phyloP scores from a whole-genome alignment of 1,284 basidiomycete genomes.

The Ganoderma sinense region DNA sequence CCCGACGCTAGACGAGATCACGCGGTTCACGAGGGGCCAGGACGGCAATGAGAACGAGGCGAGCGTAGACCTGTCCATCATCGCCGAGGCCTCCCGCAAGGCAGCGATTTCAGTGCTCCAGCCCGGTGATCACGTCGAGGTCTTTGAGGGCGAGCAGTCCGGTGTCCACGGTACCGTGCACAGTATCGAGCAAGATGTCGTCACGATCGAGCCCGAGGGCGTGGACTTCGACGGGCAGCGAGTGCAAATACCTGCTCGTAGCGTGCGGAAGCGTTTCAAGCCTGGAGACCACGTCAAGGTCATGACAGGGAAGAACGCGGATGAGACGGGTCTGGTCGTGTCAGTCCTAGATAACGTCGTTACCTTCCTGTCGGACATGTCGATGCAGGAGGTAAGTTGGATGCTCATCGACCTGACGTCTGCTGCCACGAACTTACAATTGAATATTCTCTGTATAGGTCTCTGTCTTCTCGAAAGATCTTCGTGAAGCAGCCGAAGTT shows the following conservation, averaged over 20 bases:
- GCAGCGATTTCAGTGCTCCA: slow-evolving; percentile 91
- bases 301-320: slow-evolving; percentile 92
- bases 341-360: slow-evolving; percentile 92
- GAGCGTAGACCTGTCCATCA: slow-evolving; percentile 80
- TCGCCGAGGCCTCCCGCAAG: slow-evolving; percentile 89
- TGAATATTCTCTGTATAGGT: slow-evolving; percentile 57
- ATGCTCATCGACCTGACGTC: neutral
- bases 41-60: slow-evolving; percentile 70
- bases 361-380: slow-evolving; percentile 97
- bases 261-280: slow-evolving; percentile 95
- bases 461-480: slow-evolving; percentile 96
- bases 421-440: neutral
- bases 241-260: slow-evolving; percentile 88
- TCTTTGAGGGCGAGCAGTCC: slow-evolving; percentile 96
- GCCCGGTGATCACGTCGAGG: slow-evolving; percentile 97
- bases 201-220: slow-evolving; percentile 84
- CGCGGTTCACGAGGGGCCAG: slow-evolving; percentile 81
- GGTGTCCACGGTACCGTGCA: slow-evolving; percentile 94
- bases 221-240: slow-evolving; percentile 86
- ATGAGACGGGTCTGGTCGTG: slow-evolving; percentile 96
- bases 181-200: slow-evolving; percentile 88
- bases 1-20: slow-evolving; percentile 96
- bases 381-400: slow-evolving; percentile 80
- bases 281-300: slow-evolving; percentile 99
- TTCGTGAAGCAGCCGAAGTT: slow-evolving; percentile 97